These are phyloP conservation scores for Candida vaughaniae DNA, from an alignment of 805 yeast genomes.

Conservation along the genomic window DNA sequence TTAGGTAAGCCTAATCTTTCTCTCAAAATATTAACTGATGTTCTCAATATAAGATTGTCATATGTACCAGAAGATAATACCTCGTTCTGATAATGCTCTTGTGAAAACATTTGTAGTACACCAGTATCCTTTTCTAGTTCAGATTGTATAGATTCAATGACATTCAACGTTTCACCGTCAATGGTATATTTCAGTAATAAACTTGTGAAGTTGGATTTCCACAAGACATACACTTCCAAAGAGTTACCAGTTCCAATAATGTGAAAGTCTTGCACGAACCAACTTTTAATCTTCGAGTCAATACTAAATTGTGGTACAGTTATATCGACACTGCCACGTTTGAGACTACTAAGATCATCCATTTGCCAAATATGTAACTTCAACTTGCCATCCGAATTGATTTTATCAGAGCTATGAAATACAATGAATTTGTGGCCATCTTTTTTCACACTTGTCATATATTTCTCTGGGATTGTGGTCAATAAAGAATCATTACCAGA, in stretches of 20 bases:
- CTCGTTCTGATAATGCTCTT: conserved; percentile 42
- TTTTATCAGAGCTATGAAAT: conserved; percentile 15
- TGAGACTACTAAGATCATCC: not conserved
- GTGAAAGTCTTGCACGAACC: conserved; percentile 47
- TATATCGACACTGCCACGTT: conserved; percentile 10
- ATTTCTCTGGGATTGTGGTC: conserved; percentile 29
- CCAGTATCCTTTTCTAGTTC: conserved; percentile 15
- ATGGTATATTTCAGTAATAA: conserved; percentile 31
- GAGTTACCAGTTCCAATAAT: conserved; percentile 1
- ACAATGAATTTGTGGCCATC: not conserved
- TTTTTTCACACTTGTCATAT: conserved; percentile 14
- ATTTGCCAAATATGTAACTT: conserved; percentile 6
- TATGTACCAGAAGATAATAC: conserved; percentile 52
- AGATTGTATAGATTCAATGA: not conserved
- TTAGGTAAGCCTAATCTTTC: conserved; percentile 27
- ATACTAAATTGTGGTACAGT: conserved; percentile 3
- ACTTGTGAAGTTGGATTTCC: conserved; percentile 65
- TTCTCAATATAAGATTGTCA: conserved; percentile 46
- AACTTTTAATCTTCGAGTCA: conserved; percentile 27
- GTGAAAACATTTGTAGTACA: conserved; percentile 23
- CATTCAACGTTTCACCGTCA: conserved; percentile 7
- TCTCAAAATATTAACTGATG: conserved; percentile 53
- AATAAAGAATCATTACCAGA: conserved; percentile 19
- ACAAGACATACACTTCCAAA: conserved; percentile 33
- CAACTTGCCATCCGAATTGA: conserved; percentile 16